These are phyloP conservation scores for Penicillium sp. DNA, from an alignment of 2,329 filamentous ascomycete species.

Conservation along the genomic window DNA sequence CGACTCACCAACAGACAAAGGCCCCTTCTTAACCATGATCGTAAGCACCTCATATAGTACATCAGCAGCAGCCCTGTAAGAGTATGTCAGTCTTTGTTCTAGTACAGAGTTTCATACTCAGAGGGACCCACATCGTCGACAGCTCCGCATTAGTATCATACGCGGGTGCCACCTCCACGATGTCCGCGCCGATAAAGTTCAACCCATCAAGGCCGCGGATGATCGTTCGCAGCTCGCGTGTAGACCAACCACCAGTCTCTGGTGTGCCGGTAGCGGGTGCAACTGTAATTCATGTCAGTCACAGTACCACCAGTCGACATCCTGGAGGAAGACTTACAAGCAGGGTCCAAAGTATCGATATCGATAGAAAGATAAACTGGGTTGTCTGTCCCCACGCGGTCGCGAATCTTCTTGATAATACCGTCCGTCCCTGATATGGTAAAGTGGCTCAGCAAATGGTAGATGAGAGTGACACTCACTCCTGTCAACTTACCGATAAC, in stretches of 20 bases:
- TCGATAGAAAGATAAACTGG: slow-evolving; percentile 83
- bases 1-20: slow-evolving; percentile 45
- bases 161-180: slow-evolving; percentile 64
- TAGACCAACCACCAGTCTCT: slow-evolving; percentile 64
- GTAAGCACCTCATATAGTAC: slow-evolving; percentile 77
- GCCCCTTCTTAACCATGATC: slow-evolving; percentile 78
- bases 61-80: slow-evolving; percentile 51
- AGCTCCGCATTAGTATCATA: slow-evolving; percentile 64
- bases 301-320: too few species aligned
- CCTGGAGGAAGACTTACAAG: slow-evolving; percentile 55
- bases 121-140: slow-evolving; percentile 47
- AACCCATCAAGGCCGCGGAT: slow-evolving; percentile 61
- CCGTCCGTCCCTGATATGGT: slow-evolving; percentile 1
- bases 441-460: too few species aligned
- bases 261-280: slow-evolving; percentile 59
- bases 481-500: slow-evolving; percentile 52
- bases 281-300: slow-evolving; percentile 23
- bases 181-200: slow-evolving; percentile 61
- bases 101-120: slow-evolving; percentile 5
- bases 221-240: slow-evolving; percentile 60
- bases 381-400: slow-evolving; percentile 71
- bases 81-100: slow-evolving; percentile 12
- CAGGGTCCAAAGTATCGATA: slow-evolving; percentile 85
- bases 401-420: slow-evolving; percentile 69
- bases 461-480: too few species aligned